Evolutionary conservation across 2,329 filamentous ascomycete species (phyloP).

Genomic region (Xylariaceae sp.): DNA sequence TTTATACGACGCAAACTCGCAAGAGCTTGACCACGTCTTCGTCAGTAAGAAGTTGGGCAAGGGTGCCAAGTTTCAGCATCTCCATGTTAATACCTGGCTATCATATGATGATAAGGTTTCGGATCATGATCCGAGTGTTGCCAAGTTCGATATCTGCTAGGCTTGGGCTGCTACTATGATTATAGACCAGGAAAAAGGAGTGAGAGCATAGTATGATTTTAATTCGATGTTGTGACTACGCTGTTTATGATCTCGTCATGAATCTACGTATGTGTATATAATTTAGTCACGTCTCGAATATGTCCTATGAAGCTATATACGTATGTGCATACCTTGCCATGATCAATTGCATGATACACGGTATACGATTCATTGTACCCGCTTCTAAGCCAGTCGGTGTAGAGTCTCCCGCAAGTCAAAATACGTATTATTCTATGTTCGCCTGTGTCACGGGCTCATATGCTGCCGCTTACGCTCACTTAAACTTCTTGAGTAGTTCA

Average conservation of each 20-base stretch:
- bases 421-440: no score
- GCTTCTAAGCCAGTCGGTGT: no score
- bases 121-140: slow-evolving; percentile 75
- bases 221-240: no score
- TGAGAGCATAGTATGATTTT: no score
- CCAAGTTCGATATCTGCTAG: slow-evolving; percentile 63
- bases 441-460: no score
- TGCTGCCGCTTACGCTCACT: no score
- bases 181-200: no score
- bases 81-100: slow-evolving; percentile 76
- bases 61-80: slow-evolving; percentile 63
- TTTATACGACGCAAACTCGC: slow-evolving; percentile 71
- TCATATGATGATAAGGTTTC: slow-evolving; percentile 61
- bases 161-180: neutral
- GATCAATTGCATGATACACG: neutral
- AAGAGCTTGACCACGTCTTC: slow-evolving; percentile 75
- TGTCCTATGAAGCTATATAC: neutral
- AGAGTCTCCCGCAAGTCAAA: no score
- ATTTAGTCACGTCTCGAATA: neutral
- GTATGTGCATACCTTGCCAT: no score
- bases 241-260: neutral
- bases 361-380: no score
- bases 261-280: neutral
- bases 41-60: slow-evolving; percentile 41
- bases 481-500: no score